Percentiles rank a stretch among this genome's conserved stretches.
Conservation (phyloP, 345 rosid species). For the Lepidium sativum region DNA sequence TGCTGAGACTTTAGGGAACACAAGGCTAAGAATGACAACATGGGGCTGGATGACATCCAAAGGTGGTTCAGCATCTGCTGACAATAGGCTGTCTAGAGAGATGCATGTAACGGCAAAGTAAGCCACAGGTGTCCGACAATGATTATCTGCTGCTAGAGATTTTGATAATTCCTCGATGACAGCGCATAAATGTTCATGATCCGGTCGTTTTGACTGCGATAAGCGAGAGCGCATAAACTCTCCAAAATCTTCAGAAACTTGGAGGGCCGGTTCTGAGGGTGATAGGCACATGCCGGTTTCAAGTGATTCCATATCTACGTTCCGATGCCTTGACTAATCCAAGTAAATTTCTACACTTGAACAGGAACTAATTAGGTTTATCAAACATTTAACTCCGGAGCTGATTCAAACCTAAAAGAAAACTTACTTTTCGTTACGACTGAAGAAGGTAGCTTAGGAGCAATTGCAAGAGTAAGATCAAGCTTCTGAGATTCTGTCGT, state of each 20-base stretch:
- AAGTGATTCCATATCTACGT: conserved; percentile 13
- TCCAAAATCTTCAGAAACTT: conserved; percentile 41
- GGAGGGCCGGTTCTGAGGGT: conserved; percentile 1
- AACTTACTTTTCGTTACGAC: background rate
- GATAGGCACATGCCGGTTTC: conserved; percentile 9
- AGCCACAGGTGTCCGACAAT: conserved; percentile 52
- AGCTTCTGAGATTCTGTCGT: conserved; percentile 5
- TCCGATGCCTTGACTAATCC: conserved; percentile 3
- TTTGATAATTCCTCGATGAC: conserved; percentile 65
- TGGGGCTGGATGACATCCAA: conserved; percentile 46
- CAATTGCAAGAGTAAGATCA: background rate
- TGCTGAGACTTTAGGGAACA: conserved; percentile 43
- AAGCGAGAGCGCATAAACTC: conserved; percentile 46
- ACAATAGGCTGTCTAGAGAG: conserved; percentile 52
- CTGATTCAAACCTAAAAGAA: background rate
- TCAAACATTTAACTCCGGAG: background rate
- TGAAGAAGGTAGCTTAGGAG: background rate
- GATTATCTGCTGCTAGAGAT: conserved; percentile 58
- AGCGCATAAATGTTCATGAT: conserved; percentile 57
- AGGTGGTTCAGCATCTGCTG: conserved; percentile 29
- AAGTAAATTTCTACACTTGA: background rate
- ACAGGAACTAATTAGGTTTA: background rate
- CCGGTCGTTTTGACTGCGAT: conserved; percentile 41
- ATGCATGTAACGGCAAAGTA: conserved; percentile 60
- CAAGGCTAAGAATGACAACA: conserved; percentile 45